phyloP scores from a whole-genome alignment of 1,139 yeast species.

The Candida pseudocylindracea region DNA sequence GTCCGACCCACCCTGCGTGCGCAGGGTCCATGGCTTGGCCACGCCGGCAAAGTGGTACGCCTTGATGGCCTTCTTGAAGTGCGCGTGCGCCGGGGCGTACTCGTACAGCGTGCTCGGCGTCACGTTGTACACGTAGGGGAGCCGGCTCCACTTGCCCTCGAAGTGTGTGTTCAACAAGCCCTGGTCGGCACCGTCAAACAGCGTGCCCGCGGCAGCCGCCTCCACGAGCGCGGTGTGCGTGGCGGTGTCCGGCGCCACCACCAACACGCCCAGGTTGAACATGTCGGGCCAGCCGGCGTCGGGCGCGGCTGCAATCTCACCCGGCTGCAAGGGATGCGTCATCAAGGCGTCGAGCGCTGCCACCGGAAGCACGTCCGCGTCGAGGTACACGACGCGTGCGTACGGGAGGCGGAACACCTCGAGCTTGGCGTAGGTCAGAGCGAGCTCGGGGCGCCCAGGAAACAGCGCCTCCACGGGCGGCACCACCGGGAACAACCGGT shows the following conservation, averaged over 20 bases:
- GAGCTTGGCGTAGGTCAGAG: constrained; percentile 10
- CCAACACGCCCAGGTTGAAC: constrained; percentile 12
- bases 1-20: constrained; percentile 2
- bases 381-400: constrained; percentile 10
- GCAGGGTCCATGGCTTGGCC: constrained; percentile 9
- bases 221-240: constrained; percentile 6
- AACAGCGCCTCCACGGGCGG: constrained; percentile 7
- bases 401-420: constrained; percentile 10
- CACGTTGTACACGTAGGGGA: constrained; percentile 73
- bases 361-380: constrained; percentile 11
- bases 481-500: constrained; percentile 7
- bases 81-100: constrained; percentile 32
- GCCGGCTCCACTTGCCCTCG: constrained; percentile 36
- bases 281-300: constrained; percentile 18
- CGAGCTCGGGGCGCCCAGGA: constrained; percentile 9
- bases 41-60: constrained; percentile 11
- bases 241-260: constrained; percentile 7
- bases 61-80: constrained; percentile 10
- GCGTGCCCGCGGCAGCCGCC: constrained; percentile 3
- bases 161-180: constrained; percentile 76
- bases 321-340: neutral
- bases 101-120: constrained; percentile 72
- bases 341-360: constrained; percentile 8
- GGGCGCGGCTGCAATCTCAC: constrained; percentile 10
- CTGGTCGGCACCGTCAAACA: constrained; percentile 90